Evolutionary conservation across 139 green algal genomes (phyloP).

Genomic region (Volvox africanus): DNA sequence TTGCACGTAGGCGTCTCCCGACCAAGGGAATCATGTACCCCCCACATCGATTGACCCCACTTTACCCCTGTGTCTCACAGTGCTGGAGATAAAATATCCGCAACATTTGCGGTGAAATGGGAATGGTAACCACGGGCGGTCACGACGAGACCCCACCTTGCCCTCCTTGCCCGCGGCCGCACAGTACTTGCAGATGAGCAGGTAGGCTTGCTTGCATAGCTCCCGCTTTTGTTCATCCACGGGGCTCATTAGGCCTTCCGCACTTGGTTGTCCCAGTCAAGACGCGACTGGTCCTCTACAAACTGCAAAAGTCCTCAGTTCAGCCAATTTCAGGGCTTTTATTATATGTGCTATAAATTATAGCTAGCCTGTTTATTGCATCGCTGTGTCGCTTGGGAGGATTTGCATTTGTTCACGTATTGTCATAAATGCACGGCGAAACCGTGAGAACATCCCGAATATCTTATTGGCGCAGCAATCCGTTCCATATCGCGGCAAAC

Average conservation of each 20-base stretch:
- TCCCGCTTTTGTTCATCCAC: constrained; percentile 31
- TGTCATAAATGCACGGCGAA: neutral
- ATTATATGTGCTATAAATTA: neutral
- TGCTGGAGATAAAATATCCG: too few relatives aligned
- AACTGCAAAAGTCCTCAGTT: neutral
- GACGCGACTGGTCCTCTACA: neutral
- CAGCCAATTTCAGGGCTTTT: neutral
- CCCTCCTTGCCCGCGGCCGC: constrained; percentile 25
- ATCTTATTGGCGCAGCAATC: too few relatives aligned
- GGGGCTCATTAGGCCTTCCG: neutral
- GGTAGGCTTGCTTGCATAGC: constrained; percentile 38
- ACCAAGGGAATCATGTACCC: too few relatives aligned
- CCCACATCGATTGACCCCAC: too few relatives aligned
- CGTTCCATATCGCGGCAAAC: too few relatives aligned
- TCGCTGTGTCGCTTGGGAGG: neutral
- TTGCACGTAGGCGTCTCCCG: too few relatives aligned
- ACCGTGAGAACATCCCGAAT: neutral
- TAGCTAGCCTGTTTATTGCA: neutral
- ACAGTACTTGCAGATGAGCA: constrained; percentile 33
- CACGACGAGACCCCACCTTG: constrained; percentile 11
- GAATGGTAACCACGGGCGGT: neutral
- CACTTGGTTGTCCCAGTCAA: neutral
- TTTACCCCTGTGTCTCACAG: too few relatives aligned
- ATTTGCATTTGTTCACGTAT: neutral
- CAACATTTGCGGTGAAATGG: neutral